Conservation (phyloP, 257 asterid genomes). For the Petunia axillaris region DNA sequence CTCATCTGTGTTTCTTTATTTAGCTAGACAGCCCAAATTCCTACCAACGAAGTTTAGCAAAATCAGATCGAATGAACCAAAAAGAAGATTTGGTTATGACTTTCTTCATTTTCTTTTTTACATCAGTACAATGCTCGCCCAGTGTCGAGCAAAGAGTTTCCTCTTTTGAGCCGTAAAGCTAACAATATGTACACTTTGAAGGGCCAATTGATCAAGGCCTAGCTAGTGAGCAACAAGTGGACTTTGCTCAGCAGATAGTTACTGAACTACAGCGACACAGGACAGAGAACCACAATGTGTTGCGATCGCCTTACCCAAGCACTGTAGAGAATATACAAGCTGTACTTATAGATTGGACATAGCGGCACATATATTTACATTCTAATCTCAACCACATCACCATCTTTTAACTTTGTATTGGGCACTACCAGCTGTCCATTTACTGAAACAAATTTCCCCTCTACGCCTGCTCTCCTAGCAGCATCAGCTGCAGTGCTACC, state of each 20-base stretch:
- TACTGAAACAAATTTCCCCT: conserved; percentile 80
- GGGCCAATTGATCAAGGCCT: background rate
- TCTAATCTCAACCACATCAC: conserved; percentile 91
- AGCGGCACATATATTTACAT: conserved; percentile 38
- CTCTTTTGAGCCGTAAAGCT: background rate
- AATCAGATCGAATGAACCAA: background rate
- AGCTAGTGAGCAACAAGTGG: background rate
- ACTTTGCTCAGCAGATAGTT: background rate
- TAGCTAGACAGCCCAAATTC: background rate
- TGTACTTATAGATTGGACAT: background rate
- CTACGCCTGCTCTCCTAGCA: conserved; percentile 77
- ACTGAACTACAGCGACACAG: background rate
- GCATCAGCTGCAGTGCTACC: conserved; percentile 99
- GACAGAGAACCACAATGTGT: background rate
- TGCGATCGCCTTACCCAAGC: background rate
- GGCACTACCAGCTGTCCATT: conserved; percentile 90
- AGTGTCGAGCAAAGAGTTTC: background rate
- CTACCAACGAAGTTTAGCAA: background rate
- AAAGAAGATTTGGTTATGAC: background rate
- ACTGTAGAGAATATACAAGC: conserved; percentile 1
- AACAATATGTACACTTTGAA: conserved; percentile 24
- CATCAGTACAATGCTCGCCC: background rate
- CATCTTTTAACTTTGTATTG: conserved; percentile 80
- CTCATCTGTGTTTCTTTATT: background rate
- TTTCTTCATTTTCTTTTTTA: background rate